Evolutionary conservation across 805 yeast species (phyloP), one percentile per base, ranked within the genome.

Genomic region (Candida namnaoensis): DNA sequence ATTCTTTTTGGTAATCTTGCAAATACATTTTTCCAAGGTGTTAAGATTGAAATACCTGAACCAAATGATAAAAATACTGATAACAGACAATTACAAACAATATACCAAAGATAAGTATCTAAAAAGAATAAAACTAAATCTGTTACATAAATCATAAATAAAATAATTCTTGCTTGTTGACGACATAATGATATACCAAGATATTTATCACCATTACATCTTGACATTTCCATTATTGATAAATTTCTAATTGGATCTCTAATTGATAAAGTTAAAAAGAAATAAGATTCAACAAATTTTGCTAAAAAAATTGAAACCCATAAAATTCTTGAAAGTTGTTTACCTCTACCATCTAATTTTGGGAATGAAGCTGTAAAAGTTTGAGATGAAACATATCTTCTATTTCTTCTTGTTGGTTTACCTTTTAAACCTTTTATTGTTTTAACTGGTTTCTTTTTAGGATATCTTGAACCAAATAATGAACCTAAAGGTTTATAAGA

Each of bases 81-180:
- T 45, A 83, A 80, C 0, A 75, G 53, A 5, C 93, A 80, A 52
- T 80, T 85, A 76, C 90, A 81, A 33, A 86, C 71, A 47, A 86
- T 85, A 49, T 84, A 86, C 95, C 95, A 86, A 24, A 86, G 67
- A 52, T 86, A 86, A 1, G 95, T 86, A 50, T 86, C 95, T 41
- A 86, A 71, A 50, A 84, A 82, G 58, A 85, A 86, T 36, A 86
- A 62, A 0, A 81, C 69, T 52, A 82, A 61, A 56, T 85, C 91
- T 0, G 88, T 79, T 9, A 77, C 36, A 19, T 75, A 57, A 39
- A 85, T 67, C 44, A 82, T 60, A 0, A 53, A 58, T 15, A 86
- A 61, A 0, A 84, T 66, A 19, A 85, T 65, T 13, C 60, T 58
- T 1, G 93, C 74, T 40, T 83, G 90, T 35, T 65, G 57, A 6